Percentiles rank a stretch among this genome's conserved stretches.
These are phyloP conservation scores for Articulospora tetracladia DNA, from an alignment of 495 filamentous ascomycete species.

Conservation along the genomic window DNA sequence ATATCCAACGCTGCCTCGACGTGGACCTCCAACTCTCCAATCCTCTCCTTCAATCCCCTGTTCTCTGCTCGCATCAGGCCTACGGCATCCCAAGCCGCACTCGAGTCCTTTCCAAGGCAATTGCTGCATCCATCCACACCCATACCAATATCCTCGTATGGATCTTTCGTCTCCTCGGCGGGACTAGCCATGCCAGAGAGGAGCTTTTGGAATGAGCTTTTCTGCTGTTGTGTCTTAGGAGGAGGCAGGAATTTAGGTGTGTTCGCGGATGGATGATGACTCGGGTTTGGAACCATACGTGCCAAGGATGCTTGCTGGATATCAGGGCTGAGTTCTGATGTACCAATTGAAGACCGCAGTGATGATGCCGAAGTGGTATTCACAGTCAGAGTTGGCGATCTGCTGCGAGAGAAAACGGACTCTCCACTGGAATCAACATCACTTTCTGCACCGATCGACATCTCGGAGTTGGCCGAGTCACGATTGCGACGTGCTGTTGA, in stretches of 20 bases:
- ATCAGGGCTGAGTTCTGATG: slow-evolving; percentile 9
- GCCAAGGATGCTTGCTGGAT: slow-evolving; percentile 16
- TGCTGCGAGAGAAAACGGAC: slow-evolving; percentile 60
- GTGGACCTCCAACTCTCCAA: slow-evolving; percentile 62
- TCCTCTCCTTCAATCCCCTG: slow-evolving; percentile 59
- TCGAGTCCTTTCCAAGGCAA: slow-evolving; percentile 57
- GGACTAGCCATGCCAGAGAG: slow-evolving; percentile 37
- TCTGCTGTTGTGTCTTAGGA: slow-evolving; percentile 25
- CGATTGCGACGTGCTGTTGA: slow-evolving; percentile 50
- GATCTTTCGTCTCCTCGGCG: background rate
- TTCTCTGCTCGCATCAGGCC: slow-evolving; percentile 71
- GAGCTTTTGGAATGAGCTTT: slow-evolving; percentile 47
- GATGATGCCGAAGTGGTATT: slow-evolving; percentile 1
- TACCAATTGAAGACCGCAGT: background rate
- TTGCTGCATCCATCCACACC: slow-evolving; percentile 45
- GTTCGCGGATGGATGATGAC: background rate
- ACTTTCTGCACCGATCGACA: slow-evolving; percentile 49
- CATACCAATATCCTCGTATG: slow-evolving; percentile 11
- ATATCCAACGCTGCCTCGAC: slow-evolving; percentile 67
- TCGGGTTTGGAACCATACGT: slow-evolving; percentile 11
- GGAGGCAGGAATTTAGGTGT: slow-evolving; percentile 7
- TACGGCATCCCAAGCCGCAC: slow-evolving; percentile 69
- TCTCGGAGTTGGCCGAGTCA: slow-evolving; percentile 33
- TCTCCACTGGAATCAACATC: slow-evolving; percentile 54
- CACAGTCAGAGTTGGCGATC: slow-evolving; percentile 46